Evolutionary conservation across 2,329 filamentous ascomycete genomes (phyloP).

Genomic region (Colletotrichum incanum): DNA sequence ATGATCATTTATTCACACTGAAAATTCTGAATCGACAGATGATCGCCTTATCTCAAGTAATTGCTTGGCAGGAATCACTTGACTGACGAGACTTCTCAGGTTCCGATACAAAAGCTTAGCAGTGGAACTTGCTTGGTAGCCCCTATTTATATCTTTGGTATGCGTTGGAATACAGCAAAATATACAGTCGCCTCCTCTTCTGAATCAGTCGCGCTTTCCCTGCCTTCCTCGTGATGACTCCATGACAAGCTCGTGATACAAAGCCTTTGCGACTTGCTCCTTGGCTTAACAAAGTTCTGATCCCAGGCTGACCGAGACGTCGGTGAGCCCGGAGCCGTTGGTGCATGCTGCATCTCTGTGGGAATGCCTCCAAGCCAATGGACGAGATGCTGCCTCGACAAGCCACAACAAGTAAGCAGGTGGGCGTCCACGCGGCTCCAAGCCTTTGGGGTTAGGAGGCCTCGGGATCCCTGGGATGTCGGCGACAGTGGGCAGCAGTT

Average conservation of each 20-base stretch:
- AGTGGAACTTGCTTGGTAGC: not conserved
- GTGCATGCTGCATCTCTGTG: not conserved
- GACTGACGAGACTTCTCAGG: slow-evolving; percentile 4
- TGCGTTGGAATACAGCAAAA: not conserved
- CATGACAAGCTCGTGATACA: not conserved
- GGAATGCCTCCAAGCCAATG: slow-evolving; percentile 6
- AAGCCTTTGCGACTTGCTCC: not conserved
- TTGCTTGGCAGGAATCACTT: not conserved
- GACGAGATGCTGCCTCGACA: not conserved
- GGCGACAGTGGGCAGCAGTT: not conserved
- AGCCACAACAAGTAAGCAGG: slow-evolving; percentile 1
- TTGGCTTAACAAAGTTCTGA: not conserved
- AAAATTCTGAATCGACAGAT: slow-evolving; percentile 36
- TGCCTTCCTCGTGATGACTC: not conserved
- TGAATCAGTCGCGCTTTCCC: not conserved
- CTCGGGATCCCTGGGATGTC: slow-evolving; percentile 11
- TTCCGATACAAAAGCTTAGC: not conserved
- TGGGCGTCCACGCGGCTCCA: slow-evolving; percentile 11
- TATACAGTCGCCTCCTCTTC: not conserved
- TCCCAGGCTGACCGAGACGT: slow-evolving; percentile 1
- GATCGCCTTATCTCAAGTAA: not conserved
- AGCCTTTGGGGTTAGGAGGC: slow-evolving; percentile 4
- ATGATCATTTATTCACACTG: slow-evolving; percentile 40
- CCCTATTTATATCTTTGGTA: not conserved
- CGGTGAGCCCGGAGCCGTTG: not conserved